Conservation (phyloP, 441 rosid species). For the Adansonia gregorii region DNA sequence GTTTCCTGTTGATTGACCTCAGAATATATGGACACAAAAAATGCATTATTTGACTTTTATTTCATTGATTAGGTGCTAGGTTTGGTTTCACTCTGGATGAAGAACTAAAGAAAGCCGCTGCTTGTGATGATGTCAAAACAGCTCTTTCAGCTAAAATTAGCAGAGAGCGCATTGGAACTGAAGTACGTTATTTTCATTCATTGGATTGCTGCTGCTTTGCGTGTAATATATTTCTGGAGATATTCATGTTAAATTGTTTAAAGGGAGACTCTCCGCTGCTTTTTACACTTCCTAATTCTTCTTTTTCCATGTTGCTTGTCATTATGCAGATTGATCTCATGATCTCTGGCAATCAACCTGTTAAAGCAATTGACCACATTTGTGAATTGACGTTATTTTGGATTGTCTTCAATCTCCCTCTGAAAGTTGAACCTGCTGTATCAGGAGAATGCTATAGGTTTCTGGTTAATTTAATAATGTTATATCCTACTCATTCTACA, state of each 20-base stretch:
- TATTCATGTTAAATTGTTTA: constrained; percentile 23
- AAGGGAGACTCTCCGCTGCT: background rate
- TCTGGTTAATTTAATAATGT: constrained; percentile 23
- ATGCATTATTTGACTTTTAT: constrained; percentile 24
- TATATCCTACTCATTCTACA: background rate
- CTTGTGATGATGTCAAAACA: constrained; percentile 72
- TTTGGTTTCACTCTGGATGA: constrained; percentile 75
- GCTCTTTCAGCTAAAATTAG: constrained; percentile 90
- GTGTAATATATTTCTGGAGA: background rate
- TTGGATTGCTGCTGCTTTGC: background rate
- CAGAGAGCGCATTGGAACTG: constrained; percentile 91
- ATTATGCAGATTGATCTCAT: constrained; percentile 79
- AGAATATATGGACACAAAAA: background rate
- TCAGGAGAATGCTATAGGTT: constrained; percentile 68
- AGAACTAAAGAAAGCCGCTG: constrained; percentile 75
- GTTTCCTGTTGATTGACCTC: constrained; percentile 3
- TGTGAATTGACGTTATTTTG: constrained; percentile 66
- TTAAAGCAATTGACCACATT: constrained; percentile 62
- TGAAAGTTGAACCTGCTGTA: constrained; percentile 51
- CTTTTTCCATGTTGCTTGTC: constrained; percentile 17
- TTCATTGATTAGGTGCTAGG: constrained; percentile 68
- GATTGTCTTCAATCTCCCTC: constrained; percentile 70
- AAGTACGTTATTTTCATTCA: constrained; percentile 52
- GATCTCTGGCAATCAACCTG: constrained; percentile 84
- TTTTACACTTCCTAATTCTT: constrained; percentile 13